Evolutionary conservation across 768 basidiomycete genomes (phyloP).

Genomic region (Hygrocybe punicea): DNA sequence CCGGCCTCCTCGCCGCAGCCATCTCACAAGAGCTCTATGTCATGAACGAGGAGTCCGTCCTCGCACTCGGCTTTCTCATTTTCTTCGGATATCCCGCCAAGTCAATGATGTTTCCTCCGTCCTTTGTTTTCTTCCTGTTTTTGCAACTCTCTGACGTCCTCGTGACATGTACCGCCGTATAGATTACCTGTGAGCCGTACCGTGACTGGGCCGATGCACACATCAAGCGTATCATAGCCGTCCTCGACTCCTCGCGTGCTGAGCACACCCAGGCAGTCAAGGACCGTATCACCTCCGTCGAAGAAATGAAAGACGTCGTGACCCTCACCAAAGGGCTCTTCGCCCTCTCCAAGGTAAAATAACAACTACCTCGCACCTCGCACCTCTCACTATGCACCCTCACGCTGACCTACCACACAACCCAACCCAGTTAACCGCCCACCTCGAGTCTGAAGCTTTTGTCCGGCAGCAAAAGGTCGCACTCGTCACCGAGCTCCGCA

Average conservation of each 20-base stretch:
- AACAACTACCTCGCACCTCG: no score
- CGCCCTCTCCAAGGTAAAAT: conserved; percentile 86
- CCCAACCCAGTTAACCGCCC: conserved; percentile 78
- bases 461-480: conserved; percentile 85
- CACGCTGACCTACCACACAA: no score
- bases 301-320: conserved; percentile 94
- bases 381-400: no score
- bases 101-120: no score
- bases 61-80: conserved; percentile 79
- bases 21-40: conserved; percentile 98
- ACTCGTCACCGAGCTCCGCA: conserved; percentile 84
- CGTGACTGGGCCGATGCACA: conserved; percentile 87
- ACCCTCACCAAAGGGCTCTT: conserved; percentile 88
- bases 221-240: conserved; percentile 75
- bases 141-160: no score
- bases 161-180: not conserved
- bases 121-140: no score
- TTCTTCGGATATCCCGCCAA: conserved; percentile 80
- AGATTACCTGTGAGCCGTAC: conserved; percentile 85
- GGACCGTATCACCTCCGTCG: conserved; percentile 87
- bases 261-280: conserved; percentile 93
- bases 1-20: conserved; percentile 83
- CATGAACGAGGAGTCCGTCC: conserved; percentile 92
- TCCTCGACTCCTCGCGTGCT: conserved; percentile 76
- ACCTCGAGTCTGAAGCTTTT: conserved; percentile 86